phyloP scores from a whole-genome alignment of 768 basidiomycete species.

The Phaeotremella skinneri region DNA sequence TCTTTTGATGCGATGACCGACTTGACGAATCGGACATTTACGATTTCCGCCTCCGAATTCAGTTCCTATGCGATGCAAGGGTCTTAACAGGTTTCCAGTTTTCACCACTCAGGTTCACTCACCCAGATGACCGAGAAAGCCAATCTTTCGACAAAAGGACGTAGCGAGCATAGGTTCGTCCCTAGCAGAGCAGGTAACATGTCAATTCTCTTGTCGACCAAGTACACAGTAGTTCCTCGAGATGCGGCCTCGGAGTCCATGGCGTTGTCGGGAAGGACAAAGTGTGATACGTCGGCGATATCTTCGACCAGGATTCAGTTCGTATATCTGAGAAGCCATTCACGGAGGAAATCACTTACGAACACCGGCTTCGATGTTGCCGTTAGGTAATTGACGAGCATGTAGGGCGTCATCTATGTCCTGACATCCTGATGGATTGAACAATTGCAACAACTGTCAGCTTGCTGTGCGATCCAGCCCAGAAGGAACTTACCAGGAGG shows the following conservation, averaged over 20 bases:
- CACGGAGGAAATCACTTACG: slow-evolving; percentile 63
- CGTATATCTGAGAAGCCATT: not conserved
- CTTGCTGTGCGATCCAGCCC: too few relatives aligned
- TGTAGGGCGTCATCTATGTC: slow-evolving; percentile 99
- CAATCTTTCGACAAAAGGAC: slow-evolving; percentile 87
- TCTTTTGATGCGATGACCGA: slow-evolving; percentile 95
- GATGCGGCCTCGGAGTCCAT: slow-evolving; percentile 98
- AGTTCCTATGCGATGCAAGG: slow-evolving; percentile 65
- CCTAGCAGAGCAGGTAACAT: slow-evolving; percentile 93
- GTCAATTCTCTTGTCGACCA: slow-evolving; percentile 97
- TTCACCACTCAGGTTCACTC: slow-evolving; percentile 21
- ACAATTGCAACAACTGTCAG: too few relatives aligned
- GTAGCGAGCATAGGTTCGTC: slow-evolving; percentile 89
- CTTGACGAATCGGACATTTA: slow-evolving; percentile 86
- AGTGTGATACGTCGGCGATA: slow-evolving; percentile 97
- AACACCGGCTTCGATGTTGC: slow-evolving; percentile 94
- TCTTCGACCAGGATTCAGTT: slow-evolving; percentile 57
- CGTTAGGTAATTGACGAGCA: slow-evolving; percentile 79
- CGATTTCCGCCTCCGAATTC: slow-evolving; percentile 80
- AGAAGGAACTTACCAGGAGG: slow-evolving; percentile 75
- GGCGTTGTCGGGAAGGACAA: slow-evolving; percentile 85
- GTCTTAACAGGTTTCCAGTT: not conserved
- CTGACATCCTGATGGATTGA: slow-evolving; percentile 74
- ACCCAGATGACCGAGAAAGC: slow-evolving; percentile 98
- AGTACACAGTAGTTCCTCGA: slow-evolving; percentile 92